Conservation (phyloP, 257 asterid genomes). For the Nicotiana attenuata region DNA sequence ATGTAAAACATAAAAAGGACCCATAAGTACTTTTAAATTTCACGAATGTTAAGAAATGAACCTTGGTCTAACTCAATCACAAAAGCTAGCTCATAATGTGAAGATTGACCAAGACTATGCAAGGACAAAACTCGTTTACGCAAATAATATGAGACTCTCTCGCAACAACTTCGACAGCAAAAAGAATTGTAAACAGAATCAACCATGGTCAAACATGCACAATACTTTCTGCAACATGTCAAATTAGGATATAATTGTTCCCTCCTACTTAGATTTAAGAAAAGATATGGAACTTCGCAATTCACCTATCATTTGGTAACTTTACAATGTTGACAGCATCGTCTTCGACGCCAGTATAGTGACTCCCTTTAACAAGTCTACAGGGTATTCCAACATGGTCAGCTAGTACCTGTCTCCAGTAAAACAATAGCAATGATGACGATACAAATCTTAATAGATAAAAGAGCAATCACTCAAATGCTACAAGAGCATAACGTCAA, state of each 20-base stretch:
- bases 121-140: background rate
- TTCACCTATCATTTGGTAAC: constrained; percentile 78
- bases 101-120: background rate
- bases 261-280: background rate
- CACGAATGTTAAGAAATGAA: background rate
- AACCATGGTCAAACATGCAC: background rate
- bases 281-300: constrained; percentile 14
- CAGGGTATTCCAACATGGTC: constrained; percentile 92
- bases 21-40: background rate
- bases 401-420: constrained; percentile 75
- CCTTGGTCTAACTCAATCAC: background rate
- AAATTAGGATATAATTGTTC: background rate
- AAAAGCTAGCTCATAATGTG: background rate
- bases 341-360: constrained; percentile 89
- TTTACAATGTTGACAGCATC: constrained; percentile 89
- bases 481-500: background rate
- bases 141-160: background rate
- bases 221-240: background rate
- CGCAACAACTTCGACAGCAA: background rate
- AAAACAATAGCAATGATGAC: constrained; percentile 12
- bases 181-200: background rate
- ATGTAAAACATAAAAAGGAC: background rate
- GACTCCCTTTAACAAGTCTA: constrained; percentile 87
- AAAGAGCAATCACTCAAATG: background rate
- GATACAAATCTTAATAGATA: background rate